phyloP scores from a whole-genome alignment of 345 rosid species.

The Psidium guajava region DNA sequence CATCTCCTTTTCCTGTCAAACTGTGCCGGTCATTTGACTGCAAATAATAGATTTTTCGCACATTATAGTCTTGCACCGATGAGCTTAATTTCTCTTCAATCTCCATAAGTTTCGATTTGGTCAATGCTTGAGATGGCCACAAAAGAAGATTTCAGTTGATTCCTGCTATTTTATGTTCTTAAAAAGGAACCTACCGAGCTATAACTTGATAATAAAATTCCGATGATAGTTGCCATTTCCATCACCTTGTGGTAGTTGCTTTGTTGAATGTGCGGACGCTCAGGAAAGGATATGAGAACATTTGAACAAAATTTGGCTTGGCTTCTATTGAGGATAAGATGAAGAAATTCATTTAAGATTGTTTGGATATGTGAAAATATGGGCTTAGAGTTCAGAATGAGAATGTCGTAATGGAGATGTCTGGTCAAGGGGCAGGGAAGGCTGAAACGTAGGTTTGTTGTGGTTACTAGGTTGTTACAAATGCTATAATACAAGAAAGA shows the following conservation, averaged over 20 bases:
- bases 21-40: neutral
- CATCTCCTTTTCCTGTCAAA: neutral
- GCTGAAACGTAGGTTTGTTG: neutral
- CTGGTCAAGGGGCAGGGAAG: neutral
- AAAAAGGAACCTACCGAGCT: neutral
- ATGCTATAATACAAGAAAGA: neutral
- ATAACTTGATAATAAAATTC: neutral
- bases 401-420: neutral
- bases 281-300: neutral
- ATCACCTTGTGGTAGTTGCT: neutral
- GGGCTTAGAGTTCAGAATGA: neutral
- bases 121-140: neutral
- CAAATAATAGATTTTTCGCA: neutral
- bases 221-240: neutral
- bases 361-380: neutral
- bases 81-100: neutral
- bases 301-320: neutral
- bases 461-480: neutral
- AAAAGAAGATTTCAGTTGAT: neutral
- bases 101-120: neutral
- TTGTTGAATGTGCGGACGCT: neutral
- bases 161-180: neutral
- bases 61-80: neutral
- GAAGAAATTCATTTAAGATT: neutral
- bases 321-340: neutral